Percentiles rank a stretch among this genome's conserved stretches.
These are phyloP conservation scores for Xerocomus minutiporus DNA, from an alignment of 1,284 basidiomycete genomes.

Conservation along the genomic window DNA sequence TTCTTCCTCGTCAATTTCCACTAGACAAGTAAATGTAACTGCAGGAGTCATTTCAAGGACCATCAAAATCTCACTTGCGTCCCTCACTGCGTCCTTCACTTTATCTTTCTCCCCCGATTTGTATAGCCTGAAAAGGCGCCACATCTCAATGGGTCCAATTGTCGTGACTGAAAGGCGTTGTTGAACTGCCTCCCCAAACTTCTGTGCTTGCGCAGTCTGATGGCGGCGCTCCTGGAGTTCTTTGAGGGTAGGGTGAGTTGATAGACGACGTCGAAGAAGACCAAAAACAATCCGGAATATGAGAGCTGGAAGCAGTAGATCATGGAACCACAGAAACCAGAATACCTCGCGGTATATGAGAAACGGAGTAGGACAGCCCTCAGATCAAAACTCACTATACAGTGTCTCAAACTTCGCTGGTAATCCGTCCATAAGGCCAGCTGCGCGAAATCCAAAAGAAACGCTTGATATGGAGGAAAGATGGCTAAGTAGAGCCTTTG, in stretches of 20 bases:
- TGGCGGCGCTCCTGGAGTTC: slow-evolving; percentile 50
- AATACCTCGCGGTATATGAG: slow-evolving; percentile 41
- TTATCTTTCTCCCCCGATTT: slow-evolving; percentile 28
- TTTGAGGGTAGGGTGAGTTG: slow-evolving; percentile 50
- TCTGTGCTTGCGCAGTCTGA: slow-evolving; percentile 45
- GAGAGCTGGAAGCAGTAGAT: slow-evolving; percentile 51
- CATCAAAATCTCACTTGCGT: slow-evolving; percentile 11
- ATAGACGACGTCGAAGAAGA: slow-evolving; percentile 46
- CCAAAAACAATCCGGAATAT: slow-evolving; percentile 45
- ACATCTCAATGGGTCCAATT: slow-evolving; percentile 49
- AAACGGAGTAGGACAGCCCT: not conserved
- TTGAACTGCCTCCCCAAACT: slow-evolving; percentile 49
- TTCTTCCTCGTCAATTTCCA: slow-evolving; percentile 29
- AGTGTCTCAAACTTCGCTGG: slow-evolving; percentile 44
- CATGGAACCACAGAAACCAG: slow-evolving; percentile 61
- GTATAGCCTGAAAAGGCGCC: slow-evolving; percentile 44
- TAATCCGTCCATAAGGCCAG: slow-evolving; percentile 56
- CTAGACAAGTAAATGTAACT: not conserved
- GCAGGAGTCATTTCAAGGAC: not conserved
- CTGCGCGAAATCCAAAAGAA: slow-evolving; percentile 36
- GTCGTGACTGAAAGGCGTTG: slow-evolving; percentile 44
- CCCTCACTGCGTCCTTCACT: slow-evolving; percentile 24
- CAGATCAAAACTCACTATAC: slow-evolving; percentile 41
- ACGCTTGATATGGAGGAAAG: slow-evolving; percentile 47
- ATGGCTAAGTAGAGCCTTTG: slow-evolving; percentile 54